A percentile compares a stretch with the other conserved stretches of the same genome.
Evolutionary conservation across 1,284 basidiomycete species (phyloP).

Genomic region (Tilletia horrida): DNA sequence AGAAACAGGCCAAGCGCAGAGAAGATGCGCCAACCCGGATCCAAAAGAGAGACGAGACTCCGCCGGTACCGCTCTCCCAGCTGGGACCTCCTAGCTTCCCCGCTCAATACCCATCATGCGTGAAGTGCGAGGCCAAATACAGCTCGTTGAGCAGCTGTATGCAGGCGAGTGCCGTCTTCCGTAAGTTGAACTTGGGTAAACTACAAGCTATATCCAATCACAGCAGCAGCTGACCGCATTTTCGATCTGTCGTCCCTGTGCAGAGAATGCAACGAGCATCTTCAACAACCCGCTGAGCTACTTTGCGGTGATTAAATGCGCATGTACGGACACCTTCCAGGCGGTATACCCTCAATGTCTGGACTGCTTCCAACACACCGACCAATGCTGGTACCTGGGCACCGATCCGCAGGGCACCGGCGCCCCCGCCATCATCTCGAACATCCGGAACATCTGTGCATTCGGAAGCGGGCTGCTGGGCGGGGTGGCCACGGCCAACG

Average conservation of each 20-base stretch:
- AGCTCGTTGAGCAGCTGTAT: constrained; percentile 38
- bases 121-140: constrained; percentile 39
- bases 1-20: neutral
- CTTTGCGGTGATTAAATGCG: constrained; percentile 63
- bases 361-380: constrained; percentile 59
- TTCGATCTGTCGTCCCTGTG: neutral
- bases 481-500: constrained; percentile 34
- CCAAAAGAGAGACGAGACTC: constrained; percentile 23
- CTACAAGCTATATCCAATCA: neutral
- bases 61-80: constrained; percentile 31
- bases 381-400: constrained; percentile 31
- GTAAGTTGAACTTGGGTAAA: neutral
- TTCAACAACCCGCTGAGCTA: constrained; percentile 42
- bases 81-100: constrained; percentile 38
- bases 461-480: constrained; percentile 36
- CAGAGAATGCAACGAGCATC: constrained; percentile 36
- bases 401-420: constrained; percentile 45
- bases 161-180: constrained; percentile 35
- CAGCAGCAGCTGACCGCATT: neutral
- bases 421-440: constrained; percentile 31
- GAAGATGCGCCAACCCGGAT: neutral
- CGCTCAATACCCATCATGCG: constrained; percentile 34
- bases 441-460: constrained; percentile 41
- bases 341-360: constrained; percentile 68
- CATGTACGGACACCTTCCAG: constrained; percentile 68